Conservation (phyloP, 305 asterid genomes). For the Euphrasia arctica region DNA sequence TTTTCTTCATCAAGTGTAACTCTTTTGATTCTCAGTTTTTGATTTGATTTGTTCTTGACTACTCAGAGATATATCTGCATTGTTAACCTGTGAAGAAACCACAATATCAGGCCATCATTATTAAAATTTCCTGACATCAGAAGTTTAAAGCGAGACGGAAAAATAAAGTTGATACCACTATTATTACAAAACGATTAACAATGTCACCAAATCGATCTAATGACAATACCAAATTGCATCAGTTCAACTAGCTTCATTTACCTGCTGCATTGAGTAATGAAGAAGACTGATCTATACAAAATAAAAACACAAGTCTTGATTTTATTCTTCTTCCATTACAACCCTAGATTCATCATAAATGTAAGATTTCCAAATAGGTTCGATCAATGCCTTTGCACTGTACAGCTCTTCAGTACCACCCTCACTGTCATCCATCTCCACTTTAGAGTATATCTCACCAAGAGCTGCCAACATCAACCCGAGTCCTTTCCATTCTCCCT, state of each 20-base stretch:
- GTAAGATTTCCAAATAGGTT: constrained; percentile 55
- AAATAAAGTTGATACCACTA: too few species aligned
- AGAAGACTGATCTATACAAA: too few species aligned
- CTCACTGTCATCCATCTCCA: constrained; percentile 35
- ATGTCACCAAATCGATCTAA: too few species aligned
- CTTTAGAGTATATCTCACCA: constrained; percentile 40
- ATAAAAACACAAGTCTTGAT: neutral
- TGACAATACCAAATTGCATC: too few species aligned
- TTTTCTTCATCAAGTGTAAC: constrained; percentile 1
- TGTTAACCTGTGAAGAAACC: too few species aligned
- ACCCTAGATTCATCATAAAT: constrained; percentile 32
- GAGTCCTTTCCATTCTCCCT: constrained; percentile 48
- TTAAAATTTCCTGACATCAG: too few species aligned
- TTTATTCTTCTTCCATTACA: constrained; percentile 40
- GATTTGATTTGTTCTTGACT: neutral
- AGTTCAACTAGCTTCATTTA: too few species aligned
- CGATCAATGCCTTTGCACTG: constrained; percentile 54
- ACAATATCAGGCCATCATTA: too few species aligned
- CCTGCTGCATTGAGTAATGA: too few species aligned
- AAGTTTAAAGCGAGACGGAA: too few species aligned
- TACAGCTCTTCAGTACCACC: constrained; percentile 41
- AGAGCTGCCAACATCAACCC: constrained; percentile 46
- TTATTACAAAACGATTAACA: too few species aligned
- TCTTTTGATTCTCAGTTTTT: neutral
- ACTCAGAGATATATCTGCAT: too few species aligned